Percentiles rank a stretch among this genome's conserved stretches.
Conservation (phyloP, 1,284 basidiomycete genomes). For the Malassezia brasiliensis region DNA sequence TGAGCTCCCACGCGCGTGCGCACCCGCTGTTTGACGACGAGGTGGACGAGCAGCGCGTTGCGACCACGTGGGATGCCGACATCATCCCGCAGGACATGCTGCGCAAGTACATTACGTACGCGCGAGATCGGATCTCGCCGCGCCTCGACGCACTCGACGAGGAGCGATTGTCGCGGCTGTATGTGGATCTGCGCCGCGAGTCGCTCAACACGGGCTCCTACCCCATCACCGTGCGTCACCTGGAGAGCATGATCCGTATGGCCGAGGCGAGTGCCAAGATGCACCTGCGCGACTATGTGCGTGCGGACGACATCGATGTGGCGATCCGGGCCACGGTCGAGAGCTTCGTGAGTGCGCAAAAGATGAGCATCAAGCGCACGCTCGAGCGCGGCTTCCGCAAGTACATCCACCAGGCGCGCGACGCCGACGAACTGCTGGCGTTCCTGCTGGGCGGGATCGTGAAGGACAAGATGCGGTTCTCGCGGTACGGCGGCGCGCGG, state of each 20-base stretch:
- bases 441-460: slow-evolving; percentile 89
- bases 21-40: slow-evolving; percentile 84
- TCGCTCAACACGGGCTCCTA: slow-evolving; percentile 92
- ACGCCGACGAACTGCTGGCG: slow-evolving; percentile 83
- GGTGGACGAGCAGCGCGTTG: slow-evolving; percentile 74
- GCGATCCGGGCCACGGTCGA: slow-evolving; percentile 90
- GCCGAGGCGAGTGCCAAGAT: slow-evolving; percentile 96
- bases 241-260: slow-evolving; percentile 99
- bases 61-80: slow-evolving; percentile 66
- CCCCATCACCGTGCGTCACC: slow-evolving; percentile 92
- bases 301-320: slow-evolving; percentile 89
- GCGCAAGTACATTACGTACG: slow-evolving; percentile 99
- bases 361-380: slow-evolving; percentile 96
- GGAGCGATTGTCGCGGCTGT: slow-evolving; percentile 86
- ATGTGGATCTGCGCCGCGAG: slow-evolving; percentile 91
- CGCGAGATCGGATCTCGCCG: slow-evolving; percentile 79
- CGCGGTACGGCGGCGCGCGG: slow-evolving; percentile 19
- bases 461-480: slow-evolving; percentile 82
- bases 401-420: slow-evolving; percentile 84
- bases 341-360: slow-evolving; percentile 91
- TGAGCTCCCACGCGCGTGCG: slow-evolving; percentile 84
- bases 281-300: slow-evolving; percentile 90
- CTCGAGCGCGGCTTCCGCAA: slow-evolving; percentile 85
- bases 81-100: slow-evolving; percentile 92
- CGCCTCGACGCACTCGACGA: slow-evolving; percentile 91